These are phyloP conservation scores for Fusarium luffae DNA, from an alignment of 2,329 filamentous ascomycete species.

Conservation along the genomic window DNA sequence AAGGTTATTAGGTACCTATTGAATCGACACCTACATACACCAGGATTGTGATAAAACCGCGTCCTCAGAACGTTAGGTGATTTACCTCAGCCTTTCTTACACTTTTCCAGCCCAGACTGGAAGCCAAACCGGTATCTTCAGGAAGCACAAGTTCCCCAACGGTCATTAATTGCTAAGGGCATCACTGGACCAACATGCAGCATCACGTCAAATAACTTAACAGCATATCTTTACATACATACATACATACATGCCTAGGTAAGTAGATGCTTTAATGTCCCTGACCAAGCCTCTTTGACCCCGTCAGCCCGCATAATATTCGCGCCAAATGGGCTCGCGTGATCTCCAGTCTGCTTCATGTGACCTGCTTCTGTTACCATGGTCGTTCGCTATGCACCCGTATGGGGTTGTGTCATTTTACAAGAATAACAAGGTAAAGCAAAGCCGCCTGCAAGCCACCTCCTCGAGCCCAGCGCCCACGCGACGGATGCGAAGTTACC, in stretches of 20 bases:
- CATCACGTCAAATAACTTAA: not conserved
- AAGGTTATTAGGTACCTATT: not conserved
- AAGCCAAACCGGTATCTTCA: not conserved
- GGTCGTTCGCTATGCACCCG: constrained; percentile 22
- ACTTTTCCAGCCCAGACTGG: not conserved
- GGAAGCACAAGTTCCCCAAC: not conserved
- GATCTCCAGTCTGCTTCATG: constrained; percentile 16
- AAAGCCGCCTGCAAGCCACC: not conserved
- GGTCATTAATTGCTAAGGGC: not conserved
- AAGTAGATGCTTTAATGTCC: not conserved
- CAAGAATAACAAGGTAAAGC: not conserved
- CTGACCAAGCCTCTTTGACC: not conserved
- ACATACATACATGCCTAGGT: too few relatives aligned
- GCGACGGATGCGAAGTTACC: not conserved
- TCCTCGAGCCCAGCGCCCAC: not conserved
- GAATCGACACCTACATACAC: not conserved
- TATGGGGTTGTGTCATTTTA: constrained; percentile 20
- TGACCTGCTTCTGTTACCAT: constrained; percentile 27
- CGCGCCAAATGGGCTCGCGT: constrained; percentile 16
- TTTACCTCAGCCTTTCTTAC: not conserved
- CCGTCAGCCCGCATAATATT: not conserved
- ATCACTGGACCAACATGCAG: not conserved
- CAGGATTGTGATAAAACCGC: not conserved
- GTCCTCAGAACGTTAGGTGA: not conserved
- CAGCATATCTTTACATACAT: not conserved